phyloP scores from a whole-genome alignment of 2,329 filamentous ascomycete species.

The Fusarium sp. region DNA sequence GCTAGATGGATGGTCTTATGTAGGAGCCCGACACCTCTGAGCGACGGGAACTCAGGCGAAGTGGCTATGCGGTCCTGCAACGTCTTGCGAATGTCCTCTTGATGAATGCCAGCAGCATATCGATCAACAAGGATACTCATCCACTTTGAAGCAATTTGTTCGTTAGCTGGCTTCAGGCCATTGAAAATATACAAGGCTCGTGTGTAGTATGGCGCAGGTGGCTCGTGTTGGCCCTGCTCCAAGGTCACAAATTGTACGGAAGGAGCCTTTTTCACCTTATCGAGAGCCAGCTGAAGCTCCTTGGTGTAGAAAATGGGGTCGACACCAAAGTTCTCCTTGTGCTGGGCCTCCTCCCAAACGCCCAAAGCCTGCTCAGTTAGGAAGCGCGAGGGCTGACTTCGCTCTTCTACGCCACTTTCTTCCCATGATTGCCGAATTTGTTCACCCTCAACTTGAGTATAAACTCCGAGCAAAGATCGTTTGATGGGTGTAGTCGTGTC shows the following conservation, averaged over 20 bases:
- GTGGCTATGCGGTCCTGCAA: constrained; percentile 51
- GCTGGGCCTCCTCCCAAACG: constrained; percentile 64
- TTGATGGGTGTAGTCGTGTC: constrained; percentile 49
- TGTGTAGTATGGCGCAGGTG: constrained; percentile 64
- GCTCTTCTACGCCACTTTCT: constrained; percentile 41
- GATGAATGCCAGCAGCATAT: constrained; percentile 69
- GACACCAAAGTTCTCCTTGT: constrained; percentile 57
- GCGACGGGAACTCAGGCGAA: constrained; percentile 33
- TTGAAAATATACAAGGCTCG: constrained; percentile 56
- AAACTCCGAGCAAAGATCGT: constrained; percentile 69
- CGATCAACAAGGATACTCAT: constrained; percentile 54
- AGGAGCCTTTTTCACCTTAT: constrained; percentile 66
- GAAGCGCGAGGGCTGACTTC: constrained; percentile 34
- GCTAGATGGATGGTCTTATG: constrained; percentile 72
- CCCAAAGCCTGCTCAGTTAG: constrained; percentile 57
- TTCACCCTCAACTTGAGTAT: constrained; percentile 71
- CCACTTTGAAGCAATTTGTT: constrained; percentile 14
- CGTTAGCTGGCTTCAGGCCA: constrained; percentile 23
- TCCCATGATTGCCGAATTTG: constrained; percentile 61
- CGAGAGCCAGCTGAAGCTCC: constrained; percentile 64
- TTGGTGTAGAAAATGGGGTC: constrained; percentile 68
- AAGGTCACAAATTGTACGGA: constrained; percentile 69
- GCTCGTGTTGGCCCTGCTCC: constrained; percentile 68
- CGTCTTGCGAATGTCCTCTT: constrained; percentile 61
- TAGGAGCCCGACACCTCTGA: constrained; percentile 62